Evolutionary conservation across 176 grass and related monocot genomes (phyloP).

Genomic region (Oryza glumipatula): DNA sequence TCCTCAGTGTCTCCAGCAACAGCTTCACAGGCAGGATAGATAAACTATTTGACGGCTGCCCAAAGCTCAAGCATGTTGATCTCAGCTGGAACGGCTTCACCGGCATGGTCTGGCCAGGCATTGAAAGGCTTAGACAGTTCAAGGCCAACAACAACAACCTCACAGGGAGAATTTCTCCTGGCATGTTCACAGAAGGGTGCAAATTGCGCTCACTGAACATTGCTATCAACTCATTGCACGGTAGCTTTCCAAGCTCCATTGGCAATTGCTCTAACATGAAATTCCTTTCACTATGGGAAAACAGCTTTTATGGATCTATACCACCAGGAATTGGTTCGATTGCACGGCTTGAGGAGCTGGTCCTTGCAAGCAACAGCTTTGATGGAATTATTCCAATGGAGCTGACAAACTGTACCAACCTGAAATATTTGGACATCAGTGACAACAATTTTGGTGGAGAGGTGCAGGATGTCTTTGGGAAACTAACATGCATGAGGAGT

Average conservation of each 20-base stretch:
- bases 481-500: constrained; percentile 29
- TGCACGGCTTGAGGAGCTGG: constrained; percentile 21
- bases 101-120: constrained; percentile 52
- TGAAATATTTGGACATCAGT: constrained; percentile 52
- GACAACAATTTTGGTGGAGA: constrained; percentile 45
- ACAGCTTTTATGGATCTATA: not conserved
- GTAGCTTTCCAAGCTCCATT: constrained; percentile 51
- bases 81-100: constrained; percentile 50
- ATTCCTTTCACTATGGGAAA: constrained; percentile 1
- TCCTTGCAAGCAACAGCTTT: constrained; percentile 50
- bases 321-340: constrained; percentile 45
- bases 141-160: constrained; percentile 48
- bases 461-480: constrained; percentile 53
- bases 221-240: constrained; percentile 29
- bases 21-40: constrained; percentile 38
- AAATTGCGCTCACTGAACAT: not conserved
- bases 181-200: constrained; percentile 17
- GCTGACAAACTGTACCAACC: constrained; percentile 39
- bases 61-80: constrained; percentile 44
- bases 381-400: constrained; percentile 35
- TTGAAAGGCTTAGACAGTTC: constrained; percentile 37
- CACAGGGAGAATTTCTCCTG: constrained; percentile 29
- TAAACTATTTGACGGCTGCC: constrained; percentile 43
- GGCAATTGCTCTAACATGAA: constrained; percentile 50
- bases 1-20: constrained; percentile 53